These are phyloP conservation scores for Trichoderma sp. DNA, from an alignment of 2,329 filamentous ascomycete species.

Conservation along the genomic window DNA sequence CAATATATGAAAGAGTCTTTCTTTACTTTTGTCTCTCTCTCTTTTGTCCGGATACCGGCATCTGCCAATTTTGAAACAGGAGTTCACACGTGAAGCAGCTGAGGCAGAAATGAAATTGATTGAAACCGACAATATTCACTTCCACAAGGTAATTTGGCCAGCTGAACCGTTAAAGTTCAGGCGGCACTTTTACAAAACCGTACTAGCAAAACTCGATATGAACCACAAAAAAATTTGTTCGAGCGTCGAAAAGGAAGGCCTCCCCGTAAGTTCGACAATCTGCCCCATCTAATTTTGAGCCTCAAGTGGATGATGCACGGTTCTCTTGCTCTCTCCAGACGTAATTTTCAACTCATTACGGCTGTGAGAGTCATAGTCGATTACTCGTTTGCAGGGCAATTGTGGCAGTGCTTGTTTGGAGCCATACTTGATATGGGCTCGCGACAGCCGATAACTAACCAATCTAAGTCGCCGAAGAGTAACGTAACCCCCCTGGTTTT, in stretches of 20 bases:
- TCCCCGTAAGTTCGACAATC: not conserved
- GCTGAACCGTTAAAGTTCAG: conserved; percentile 27
- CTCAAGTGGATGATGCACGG: not conserved
- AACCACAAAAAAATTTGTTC: not conserved
- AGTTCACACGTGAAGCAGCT: not conserved
- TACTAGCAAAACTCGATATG: not conserved
- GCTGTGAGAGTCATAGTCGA: not conserved
- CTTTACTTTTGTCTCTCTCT: not conserved
- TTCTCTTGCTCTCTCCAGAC: not conserved
- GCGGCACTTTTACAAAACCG: conserved; percentile 17
- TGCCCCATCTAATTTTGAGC: not conserved
- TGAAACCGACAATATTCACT: not conserved
- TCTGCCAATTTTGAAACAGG: not conserved
- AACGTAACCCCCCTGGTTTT: not conserved
- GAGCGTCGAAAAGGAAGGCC: not conserved
- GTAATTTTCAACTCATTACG: conserved; percentile 7
- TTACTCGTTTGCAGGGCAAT: not conserved
- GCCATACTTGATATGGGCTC: conserved; percentile 19
- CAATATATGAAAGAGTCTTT: not conserved
- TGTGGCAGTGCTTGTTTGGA: conserved; percentile 14
- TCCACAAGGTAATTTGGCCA: not conserved
- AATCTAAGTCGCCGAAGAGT: conserved; percentile 6
- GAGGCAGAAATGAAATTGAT: not conserved
- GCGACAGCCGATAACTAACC: conserved; percentile 19
- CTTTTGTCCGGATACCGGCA: not conserved